Base-by-base conservation (phyloP, 2,329 filamentous ascomycete genomes). In the Nigrospora sphaerica region DNA sequence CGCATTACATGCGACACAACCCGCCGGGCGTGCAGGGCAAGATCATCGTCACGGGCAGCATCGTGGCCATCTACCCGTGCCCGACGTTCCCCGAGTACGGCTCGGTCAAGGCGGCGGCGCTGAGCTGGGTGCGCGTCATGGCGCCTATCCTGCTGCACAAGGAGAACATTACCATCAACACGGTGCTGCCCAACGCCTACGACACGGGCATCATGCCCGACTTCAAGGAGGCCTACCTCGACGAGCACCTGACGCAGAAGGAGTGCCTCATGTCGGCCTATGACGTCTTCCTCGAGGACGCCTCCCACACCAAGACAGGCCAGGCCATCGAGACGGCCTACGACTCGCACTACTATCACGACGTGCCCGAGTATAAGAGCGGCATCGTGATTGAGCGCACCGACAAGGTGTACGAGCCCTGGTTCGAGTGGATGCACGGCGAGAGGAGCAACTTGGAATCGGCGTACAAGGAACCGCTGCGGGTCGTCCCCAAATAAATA, bases 351-450 rank as follows among this genome's bases (percentile, higher is more conserved):
- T 28, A 35, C 16, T 36, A 32, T 19, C 46, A 47, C 32, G 42
- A 47, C 9, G 32, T 50, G 11, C 48, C 53, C 12, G 53, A 49
- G 44, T 49, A 47, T 39, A 52, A 53, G 47, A 49, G 47, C 36
- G 47, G 46, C 6, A 47, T 36, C n/a, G 47, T 53, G 16, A 46
- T 46, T 16, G 43, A 48, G 19, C 46, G 53, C 31, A 53, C 48
- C 36, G 40, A 44, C 38, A 41, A 48, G 46, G 46, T 54, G 7
- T 57, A 53, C 35, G 55, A 57, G 50, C 50, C 52, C 2, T 57
- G 52, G 53, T 57, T 56, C 35, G 36, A 40, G 36, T 49, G 46
- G 45, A 44, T 56, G 14, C 55, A 57, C n/a, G 47, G 50, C 11
- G 52, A 52, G 42, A 45, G 38, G 32, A 54, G 53, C 45, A 51